A percentile compares a stretch with the other conserved stretches of the same genome.
Evolutionary conservation across 2,329 filamentous ascomycete species (phyloP).

Genomic region (Hysterium pulicare): DNA sequence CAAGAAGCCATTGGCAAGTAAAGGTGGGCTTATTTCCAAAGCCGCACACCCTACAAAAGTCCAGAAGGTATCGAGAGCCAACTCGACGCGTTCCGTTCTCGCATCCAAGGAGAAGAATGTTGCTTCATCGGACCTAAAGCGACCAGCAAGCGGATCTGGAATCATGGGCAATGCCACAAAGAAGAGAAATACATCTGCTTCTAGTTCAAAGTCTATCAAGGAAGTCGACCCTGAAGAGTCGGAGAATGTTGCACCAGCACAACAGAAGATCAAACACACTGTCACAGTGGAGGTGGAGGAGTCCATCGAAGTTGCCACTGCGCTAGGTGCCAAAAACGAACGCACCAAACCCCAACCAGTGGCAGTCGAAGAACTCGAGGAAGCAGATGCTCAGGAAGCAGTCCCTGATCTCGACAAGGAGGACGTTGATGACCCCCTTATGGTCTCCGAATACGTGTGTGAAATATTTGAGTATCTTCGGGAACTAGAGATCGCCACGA

Average conservation of each 20-base stretch:
- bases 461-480: conserved; percentile 97
- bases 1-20: conserved; percentile 67
- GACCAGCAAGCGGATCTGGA: conserved; percentile 68
- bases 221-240: conserved; percentile 52
- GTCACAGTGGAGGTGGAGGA: conserved; percentile 54
- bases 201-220: conserved; percentile 51
- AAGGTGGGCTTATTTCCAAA: conserved; percentile 70
- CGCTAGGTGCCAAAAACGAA: conserved; percentile 3
- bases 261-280: conserved; percentile 56
- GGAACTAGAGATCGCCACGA: conserved; percentile 74
- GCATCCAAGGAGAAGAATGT: conserved; percentile 69
- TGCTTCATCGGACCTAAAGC: conserved; percentile 61
- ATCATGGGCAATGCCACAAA: conserved; percentile 62
- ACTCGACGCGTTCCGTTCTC: conserved; percentile 61
- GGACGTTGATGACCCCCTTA: conserved; percentile 88
- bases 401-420: conserved; percentile 71
- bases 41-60: conserved; percentile 74
- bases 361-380: conserved; percentile 22
- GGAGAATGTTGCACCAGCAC: conserved; percentile 65
- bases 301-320: conserved; percentile 26
- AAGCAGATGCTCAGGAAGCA: conserved; percentile 45
- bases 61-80: conserved; percentile 64
- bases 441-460: conserved; percentile 95
- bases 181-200: conserved; percentile 60
- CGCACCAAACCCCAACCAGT: conserved; percentile 15